phyloP scores from a whole-genome alignment of 2,329 filamentous ascomycete genomes.

The Septoria linicola region DNA sequence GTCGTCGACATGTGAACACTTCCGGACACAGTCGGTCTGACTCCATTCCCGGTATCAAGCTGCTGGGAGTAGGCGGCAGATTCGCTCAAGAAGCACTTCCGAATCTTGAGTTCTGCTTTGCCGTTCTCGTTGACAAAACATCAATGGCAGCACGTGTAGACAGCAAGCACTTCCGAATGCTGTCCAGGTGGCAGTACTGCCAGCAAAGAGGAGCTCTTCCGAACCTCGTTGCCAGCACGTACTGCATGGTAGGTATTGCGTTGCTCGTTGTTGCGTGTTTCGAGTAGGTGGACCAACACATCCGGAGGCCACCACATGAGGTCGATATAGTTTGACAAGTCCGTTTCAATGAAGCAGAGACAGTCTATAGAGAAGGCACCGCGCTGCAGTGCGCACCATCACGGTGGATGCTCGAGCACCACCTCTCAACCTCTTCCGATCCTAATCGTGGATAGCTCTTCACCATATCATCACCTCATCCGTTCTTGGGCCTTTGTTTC shows the following conservation, averaged over 20 bases:
- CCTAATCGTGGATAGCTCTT: not conserved
- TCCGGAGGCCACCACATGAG: slow-evolving; percentile 12
- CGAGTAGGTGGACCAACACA: slow-evolving; percentile 10
- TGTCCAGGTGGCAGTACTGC: not conserved
- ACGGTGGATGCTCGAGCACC: slow-evolving; percentile 1
- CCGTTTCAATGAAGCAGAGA: slow-evolving; percentile 3
- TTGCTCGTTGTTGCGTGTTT: too few species aligned
- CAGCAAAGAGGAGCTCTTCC: slow-evolving; percentile 9
- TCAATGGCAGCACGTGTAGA: not conserved
- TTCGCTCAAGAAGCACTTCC: slow-evolving; percentile 9
- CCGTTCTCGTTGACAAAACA: not conserved
- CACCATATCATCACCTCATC: not conserved
- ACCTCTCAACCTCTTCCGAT: not conserved
- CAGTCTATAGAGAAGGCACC: slow-evolving; percentile 8
- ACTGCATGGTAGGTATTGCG: too few species aligned
- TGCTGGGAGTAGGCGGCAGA: not conserved
- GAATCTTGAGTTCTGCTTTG: not conserved
- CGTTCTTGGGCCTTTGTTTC: too few species aligned
- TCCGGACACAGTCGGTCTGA: slow-evolving; percentile 16
- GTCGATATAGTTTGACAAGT: not conserved
- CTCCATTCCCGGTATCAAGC: not conserved
- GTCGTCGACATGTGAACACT: slow-evolving; percentile 16
- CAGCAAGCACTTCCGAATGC: slow-evolving; percentile 18
- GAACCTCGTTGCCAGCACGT: slow-evolving; percentile 3
- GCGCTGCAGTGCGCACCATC: slow-evolving; percentile 4